Evolutionary conservation across 1,139 yeast species (phyloP).

Genomic region (Candida glucosophila): DNA sequence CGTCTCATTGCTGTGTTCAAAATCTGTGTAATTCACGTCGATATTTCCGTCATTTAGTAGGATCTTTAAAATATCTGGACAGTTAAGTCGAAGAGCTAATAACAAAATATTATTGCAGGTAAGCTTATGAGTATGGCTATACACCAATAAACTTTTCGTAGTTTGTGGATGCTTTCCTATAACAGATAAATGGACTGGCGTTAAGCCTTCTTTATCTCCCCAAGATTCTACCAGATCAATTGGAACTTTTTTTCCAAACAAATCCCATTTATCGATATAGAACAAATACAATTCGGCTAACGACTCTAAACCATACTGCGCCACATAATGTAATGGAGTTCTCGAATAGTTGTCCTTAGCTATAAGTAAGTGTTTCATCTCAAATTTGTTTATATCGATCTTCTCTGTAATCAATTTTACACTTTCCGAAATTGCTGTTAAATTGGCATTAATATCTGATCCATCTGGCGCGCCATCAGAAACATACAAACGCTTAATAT

Average conservation of each 20-base stretch:
- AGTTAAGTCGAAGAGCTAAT: constrained; percentile 65
- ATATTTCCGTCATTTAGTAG: constrained; percentile 52
- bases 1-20: constrained; percentile 61
- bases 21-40: constrained; percentile 56
- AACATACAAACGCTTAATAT: constrained; percentile 21
- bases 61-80: constrained; percentile 46
- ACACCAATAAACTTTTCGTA: constrained; percentile 47
- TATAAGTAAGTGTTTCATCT: constrained; percentile 48
- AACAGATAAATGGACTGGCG: constrained; percentile 81
- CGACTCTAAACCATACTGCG: constrained; percentile 74
- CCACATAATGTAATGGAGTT: constrained; percentile 85
- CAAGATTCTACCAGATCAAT: constrained; percentile 55
- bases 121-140: constrained; percentile 27
- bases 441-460: constrained; percentile 15
- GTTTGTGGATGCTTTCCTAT: constrained; percentile 80
- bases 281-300: constrained; percentile 51
- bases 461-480: constrained; percentile 58
- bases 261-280: constrained; percentile 23
- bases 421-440: too few species aligned
- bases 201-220: constrained; percentile 78
- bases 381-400: constrained; percentile 16
- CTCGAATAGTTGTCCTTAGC: constrained; percentile 70
- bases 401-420: too few species aligned
- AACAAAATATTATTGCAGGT: constrained; percentile 47
- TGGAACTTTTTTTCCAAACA: constrained; percentile 32